Evolutionary conservation across 1,139 yeast species (phyloP), one percentile per base, ranked within the genome.

Genomic region (Nakaseomyces delphensis): DNA sequence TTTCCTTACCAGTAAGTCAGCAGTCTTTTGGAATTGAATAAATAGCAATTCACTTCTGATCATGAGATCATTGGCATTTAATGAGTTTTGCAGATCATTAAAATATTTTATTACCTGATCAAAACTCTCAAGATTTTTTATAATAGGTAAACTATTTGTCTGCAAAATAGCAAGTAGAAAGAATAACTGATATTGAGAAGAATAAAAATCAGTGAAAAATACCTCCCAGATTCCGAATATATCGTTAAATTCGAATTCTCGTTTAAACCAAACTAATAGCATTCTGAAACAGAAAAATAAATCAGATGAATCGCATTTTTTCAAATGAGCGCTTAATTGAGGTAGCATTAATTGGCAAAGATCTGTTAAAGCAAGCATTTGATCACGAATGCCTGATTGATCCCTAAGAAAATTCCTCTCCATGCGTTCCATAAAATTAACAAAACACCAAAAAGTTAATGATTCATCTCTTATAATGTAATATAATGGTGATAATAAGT

Each of bases 191-290:
- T 82, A 87, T 59, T 91, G 97, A 9, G 91, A 78, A 1, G 89
- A 75, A 55, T 83, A 78, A 57, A 67, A 81, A 63, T 91, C 93
- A 0, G 97, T 89, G 81, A 94, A 86, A 45, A 91, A 68, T 1
- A 83, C 78, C 58, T 93, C 97, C 98, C 97, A 91, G 32, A 91
- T 69, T 24, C 76, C 67, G 54, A 83, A 66, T 2, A 86, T 85
- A 47, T 85, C 87, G 43, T 77, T 76, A 76, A 93, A 86, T 31
- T 73, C 74, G 49, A 93, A 81, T 59, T 91, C 99, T 42, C 99
- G 76, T 60, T 93, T 91, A 61, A 76, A 93, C 96, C 96, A 87
- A 3, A 91, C 96, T 36, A 91, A 68, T 14, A 91, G 67, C 97
- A 91, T 89, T 47, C 98, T 69, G 69, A 93, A 91, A 55, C 89